These are phyloP conservation scores for Kwoniella newhampshirensis DNA, from an alignment of 768 basidiomycete species.

Conservation along the genomic window DNA sequence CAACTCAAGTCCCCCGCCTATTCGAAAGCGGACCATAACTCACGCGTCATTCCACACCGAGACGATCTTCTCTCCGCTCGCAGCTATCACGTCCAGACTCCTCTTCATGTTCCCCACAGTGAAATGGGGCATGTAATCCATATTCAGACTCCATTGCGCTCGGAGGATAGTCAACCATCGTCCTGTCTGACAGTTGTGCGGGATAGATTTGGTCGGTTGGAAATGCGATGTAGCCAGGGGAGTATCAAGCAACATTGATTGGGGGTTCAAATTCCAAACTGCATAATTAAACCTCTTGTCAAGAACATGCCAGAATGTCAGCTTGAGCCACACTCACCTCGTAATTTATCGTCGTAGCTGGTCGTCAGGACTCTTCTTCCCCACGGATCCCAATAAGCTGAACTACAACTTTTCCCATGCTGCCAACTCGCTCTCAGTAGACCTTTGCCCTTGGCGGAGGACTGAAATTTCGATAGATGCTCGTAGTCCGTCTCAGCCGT, in stretches of 20 bases:
- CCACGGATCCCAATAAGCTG: constrained; percentile 56
- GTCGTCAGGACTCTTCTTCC: constrained; percentile 54
- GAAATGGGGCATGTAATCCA: constrained; percentile 51
- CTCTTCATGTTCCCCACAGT: constrained; percentile 56
- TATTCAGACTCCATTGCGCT: constrained; percentile 54
- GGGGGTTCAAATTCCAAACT: constrained; percentile 47
- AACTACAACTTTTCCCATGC: constrained; percentile 51
- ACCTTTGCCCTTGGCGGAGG: constrained; percentile 30
- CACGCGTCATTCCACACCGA: constrained; percentile 42
- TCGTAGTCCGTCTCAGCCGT: constrained; percentile 27
- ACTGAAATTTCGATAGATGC: constrained; percentile 23
- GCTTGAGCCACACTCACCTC: constrained; percentile 42
- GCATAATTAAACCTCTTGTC: not conserved
- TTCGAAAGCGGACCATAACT: constrained; percentile 12
- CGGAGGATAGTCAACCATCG: constrained; percentile 56
- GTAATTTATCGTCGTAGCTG: constrained; percentile 55
- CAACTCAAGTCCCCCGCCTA: not conserved
- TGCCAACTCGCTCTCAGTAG: constrained; percentile 38
- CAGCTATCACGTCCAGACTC: constrained; percentile 50
- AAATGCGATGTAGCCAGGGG: constrained; percentile 31
- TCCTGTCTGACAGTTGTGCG: constrained; percentile 56
- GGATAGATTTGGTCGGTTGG: constrained; percentile 30
- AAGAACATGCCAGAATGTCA: not conserved
- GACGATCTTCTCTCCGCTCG: constrained; percentile 48
- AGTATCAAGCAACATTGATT: constrained; percentile 22